Evolutionary conservation across 164 flowering plant genomes (phyloP).

Genomic region (Tetracentron sinense): DNA sequence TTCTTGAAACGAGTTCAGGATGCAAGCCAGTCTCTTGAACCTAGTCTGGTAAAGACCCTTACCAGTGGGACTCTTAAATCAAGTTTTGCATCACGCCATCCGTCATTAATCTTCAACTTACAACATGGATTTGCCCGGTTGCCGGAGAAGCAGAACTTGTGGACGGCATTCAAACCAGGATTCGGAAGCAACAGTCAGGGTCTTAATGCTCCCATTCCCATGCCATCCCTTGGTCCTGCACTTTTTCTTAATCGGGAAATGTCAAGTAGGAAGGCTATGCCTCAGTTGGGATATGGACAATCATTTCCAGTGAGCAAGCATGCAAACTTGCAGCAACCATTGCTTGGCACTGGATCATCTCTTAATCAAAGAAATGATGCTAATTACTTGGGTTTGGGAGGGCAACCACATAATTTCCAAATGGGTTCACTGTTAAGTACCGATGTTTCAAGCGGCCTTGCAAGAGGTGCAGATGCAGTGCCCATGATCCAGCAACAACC

Average conservation of each 20-base stretch:
- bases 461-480: neutral
- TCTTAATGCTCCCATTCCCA: neutral
- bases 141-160: too few relatives aligned
- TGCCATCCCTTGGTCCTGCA: neutral
- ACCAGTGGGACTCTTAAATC: conserved; percentile 1
- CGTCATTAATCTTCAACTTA: neutral
- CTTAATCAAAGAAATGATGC: neutral
- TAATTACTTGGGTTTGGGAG: neutral
- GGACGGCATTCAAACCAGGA: neutral
- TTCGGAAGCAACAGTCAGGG: neutral
- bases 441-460: neutral
- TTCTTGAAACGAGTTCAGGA: neutral
- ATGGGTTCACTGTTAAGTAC: neutral
- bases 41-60: neutral
- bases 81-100: neutral
- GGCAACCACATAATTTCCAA: neutral
- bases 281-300: neutral
- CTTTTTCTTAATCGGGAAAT: neutral
- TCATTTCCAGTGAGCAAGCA: neutral
- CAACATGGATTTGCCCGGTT: neutral
- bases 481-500: neutral
- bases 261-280: neutral
- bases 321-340: neutral
- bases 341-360: neutral
- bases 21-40: neutral